Base-by-base conservation (phyloP, 2,329 filamentous ascomycete species). In the Penicillium polonicum region DNA sequence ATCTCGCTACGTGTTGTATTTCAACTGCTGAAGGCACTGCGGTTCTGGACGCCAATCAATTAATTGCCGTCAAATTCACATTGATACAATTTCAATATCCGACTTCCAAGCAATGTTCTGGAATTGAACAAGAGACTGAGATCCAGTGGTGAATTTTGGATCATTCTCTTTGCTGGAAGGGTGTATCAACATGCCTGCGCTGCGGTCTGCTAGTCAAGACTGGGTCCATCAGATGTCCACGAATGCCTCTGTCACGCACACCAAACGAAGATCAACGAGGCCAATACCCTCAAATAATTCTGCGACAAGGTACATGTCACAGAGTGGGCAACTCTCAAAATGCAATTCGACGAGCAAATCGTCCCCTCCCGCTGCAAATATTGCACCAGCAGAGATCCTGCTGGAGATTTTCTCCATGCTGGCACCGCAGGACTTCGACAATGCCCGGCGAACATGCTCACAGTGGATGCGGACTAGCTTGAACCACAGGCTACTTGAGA, bases 381-480 rank as follows among this genome's bases (percentile, higher is more conserved):
- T 65, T 33, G 55, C 78, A 17, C 82, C 82, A 1, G 64, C 71
- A 10, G 83, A 85, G 63, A 76, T 84, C 21, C 49, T 84, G 1
- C 75, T 80, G 44, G 71, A 79, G 7, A 77, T 84, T 5, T 81
- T 78, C 58, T 62, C 60, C 6, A 73, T 77, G 61, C 69, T 83
- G 4, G 63, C 69, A 15, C 81, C 81, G 0, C 70, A 72, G 25
- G 79, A 82, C 63, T 88, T 87, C 68, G 82, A 89, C 64, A 78
- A 83, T 53, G 84, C 85, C 17, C 79, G 86, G 19, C 81, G 83
- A 60, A 81, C 81, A 19, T 89, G 85, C 65, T 80, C 81, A 45
- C 71, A 73, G 36, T 89, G 84, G 86, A 84, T 87, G 75, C 70
- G 79, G 38, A 80, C 79, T 23, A 83, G 84, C 49, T 69, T 88